A percentile compares a stretch with the other conserved stretches of the same genome.
phyloP scores from a whole-genome alignment of 257 asterid species.

The Przewalskia tangutica region DNA sequence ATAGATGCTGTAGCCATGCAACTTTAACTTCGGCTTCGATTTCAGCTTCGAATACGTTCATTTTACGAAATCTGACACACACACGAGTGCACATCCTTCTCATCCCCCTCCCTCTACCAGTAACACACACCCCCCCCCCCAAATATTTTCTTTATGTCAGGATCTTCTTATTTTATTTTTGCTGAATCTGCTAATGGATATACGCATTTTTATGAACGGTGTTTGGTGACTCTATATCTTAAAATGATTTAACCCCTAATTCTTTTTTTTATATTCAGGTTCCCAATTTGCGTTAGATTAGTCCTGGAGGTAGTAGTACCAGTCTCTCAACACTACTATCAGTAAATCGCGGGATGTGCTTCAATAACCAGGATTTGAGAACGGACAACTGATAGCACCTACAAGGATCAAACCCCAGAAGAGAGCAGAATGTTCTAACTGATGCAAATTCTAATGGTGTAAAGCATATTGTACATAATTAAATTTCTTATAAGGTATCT shows the following conservation, averaged over 20 bases:
- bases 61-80: conserved; percentile 52
- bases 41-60: conserved; percentile 27
- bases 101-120: neutral
- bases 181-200: neutral
- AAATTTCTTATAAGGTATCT: too few species aligned
- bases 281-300: too few species aligned
- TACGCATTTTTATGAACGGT: neutral
- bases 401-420: too few species aligned
- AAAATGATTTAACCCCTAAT: neutral
- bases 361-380: too few species aligned
- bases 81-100: conserved; percentile 44
- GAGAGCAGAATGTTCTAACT: too few species aligned
- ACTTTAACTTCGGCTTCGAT: conserved; percentile 31
- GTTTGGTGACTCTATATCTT: neutral
- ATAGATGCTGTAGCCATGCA: conserved; percentile 60
- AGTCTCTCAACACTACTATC: too few species aligned
- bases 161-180: neutral
- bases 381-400: too few species aligned
- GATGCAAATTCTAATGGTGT: neutral
- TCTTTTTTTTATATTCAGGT: too few species aligned
- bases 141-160: neutral
- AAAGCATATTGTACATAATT: neutral
- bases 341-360: too few species aligned
- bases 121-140: neutral
- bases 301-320: too few species aligned